Conservation (phyloP, 345 rosid genomes). For the Sapria himalayana region DNA sequence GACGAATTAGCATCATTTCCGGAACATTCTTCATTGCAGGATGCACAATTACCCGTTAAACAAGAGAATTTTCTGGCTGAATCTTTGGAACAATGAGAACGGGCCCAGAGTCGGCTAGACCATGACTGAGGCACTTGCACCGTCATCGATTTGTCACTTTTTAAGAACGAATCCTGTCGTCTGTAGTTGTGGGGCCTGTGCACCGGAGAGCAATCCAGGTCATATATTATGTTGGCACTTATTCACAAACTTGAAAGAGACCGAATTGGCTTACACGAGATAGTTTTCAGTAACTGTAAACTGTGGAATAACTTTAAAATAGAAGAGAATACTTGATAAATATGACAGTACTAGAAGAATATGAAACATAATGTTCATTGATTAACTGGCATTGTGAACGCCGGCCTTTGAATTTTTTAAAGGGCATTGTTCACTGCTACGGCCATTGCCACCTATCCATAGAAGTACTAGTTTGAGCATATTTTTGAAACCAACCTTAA, state of each 20-base stretch:
- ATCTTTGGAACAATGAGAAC: conserved; percentile 56
- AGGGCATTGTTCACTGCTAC: too few relatives aligned
- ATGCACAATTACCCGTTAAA: conserved; percentile 69
- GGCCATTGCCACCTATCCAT: too few relatives aligned
- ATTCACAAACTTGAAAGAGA: conserved; percentile 44
- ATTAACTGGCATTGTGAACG: too few relatives aligned
- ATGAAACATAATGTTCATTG: too few relatives aligned
- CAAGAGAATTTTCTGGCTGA: conserved; percentile 50
- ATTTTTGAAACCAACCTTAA: too few relatives aligned
- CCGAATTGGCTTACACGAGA: too few relatives aligned
- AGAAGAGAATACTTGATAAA: too few relatives aligned
- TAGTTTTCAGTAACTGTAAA: too few relatives aligned
- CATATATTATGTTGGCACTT: conserved; percentile 67
- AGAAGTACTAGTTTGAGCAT: too few relatives aligned
- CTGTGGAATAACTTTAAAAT: too few relatives aligned
- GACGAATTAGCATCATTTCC: conserved; percentile 69
- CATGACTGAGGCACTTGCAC: conserved; percentile 59
- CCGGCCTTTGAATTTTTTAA: too few relatives aligned
- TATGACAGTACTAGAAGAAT: too few relatives aligned
- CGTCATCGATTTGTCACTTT: conserved; percentile 31
- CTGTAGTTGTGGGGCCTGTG: conserved; percentile 44
- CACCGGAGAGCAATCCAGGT: conserved; percentile 74
- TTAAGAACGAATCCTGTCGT: conserved; percentile 70
- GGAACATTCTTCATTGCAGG: conserved; percentile 50
- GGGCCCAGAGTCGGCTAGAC: conserved; percentile 91